Conservation (phyloP, 306 rosid species). For the Lablab purpureus region DNA sequence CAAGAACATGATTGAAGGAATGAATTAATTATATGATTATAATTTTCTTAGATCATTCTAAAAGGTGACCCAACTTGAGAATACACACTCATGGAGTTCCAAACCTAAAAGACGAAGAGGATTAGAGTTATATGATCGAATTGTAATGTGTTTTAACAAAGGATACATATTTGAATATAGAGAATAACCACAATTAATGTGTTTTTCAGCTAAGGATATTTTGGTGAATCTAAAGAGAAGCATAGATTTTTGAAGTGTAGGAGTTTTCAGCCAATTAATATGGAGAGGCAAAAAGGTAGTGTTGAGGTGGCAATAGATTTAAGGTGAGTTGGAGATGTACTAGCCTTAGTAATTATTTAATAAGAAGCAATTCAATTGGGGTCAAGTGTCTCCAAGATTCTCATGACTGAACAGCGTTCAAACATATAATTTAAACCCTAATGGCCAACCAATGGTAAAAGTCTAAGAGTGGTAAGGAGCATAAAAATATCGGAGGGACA, state of each 20-base stretch:
- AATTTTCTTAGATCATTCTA: too few species aligned
- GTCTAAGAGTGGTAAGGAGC: neutral
- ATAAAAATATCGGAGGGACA: conserved; percentile 36
- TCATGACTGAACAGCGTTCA: neutral
- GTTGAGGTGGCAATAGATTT: neutral
- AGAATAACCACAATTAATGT: too few species aligned
- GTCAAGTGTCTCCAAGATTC: neutral
- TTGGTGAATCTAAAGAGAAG: too few species aligned
- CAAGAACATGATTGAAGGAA: too few species aligned
- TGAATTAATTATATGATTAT: too few species aligned
- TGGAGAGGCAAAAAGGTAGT: neutral
- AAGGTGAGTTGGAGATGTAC: neutral
- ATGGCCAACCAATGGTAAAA: conserved; percentile 4
- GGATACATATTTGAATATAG: too few species aligned
- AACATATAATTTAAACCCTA: neutral
- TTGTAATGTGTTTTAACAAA: too few species aligned
- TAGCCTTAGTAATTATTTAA: neutral
- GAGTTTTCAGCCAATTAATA: neutral
- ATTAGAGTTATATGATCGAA: too few species aligned
- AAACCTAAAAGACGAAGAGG: too few species aligned
- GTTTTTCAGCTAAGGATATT: neutral
- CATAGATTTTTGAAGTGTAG: neutral
- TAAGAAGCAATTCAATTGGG: neutral
- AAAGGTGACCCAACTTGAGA: too few species aligned
- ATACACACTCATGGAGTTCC: too few species aligned